These are phyloP conservation scores for Xylariomycetidae sp. DNA, from an alignment of 2,329 filamentous ascomycete species.

Conservation along the genomic window DNA sequence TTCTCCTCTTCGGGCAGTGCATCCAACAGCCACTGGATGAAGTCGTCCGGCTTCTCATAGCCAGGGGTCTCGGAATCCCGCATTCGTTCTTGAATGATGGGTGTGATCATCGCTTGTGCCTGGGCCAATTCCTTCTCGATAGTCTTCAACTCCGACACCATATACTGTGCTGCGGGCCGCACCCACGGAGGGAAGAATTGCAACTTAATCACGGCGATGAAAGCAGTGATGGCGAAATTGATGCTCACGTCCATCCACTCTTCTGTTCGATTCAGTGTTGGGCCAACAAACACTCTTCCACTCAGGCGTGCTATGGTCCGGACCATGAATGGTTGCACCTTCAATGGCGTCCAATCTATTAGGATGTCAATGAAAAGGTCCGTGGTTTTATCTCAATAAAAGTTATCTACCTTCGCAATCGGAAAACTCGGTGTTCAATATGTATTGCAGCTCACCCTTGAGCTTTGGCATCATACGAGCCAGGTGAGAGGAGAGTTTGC, in stretches of 20 bases:
- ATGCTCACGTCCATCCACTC: constrained; percentile 50
- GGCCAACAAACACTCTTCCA: constrained; percentile 49
- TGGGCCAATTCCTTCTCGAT: constrained; percentile 38
- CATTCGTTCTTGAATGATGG: constrained; percentile 42
- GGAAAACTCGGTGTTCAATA: constrained; percentile 43
- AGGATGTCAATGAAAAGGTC: constrained; percentile 2
- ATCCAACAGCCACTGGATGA: constrained; percentile 43
- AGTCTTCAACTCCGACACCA: constrained; percentile 42
- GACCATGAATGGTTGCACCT: constrained; percentile 48
- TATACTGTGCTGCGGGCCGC: constrained; percentile 40
- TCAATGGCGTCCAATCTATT: constrained; percentile 51
- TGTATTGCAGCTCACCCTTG: constrained; percentile 42
- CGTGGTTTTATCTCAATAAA: too few species aligned
- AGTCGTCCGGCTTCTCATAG: constrained; percentile 39
- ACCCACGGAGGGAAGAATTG: constrained; percentile 48
- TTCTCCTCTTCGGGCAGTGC: constrained; percentile 31
- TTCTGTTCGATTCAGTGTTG: constrained; percentile 44
- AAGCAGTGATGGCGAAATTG: constrained; percentile 45
- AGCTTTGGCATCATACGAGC: constrained; percentile 41
- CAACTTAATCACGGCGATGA: constrained; percentile 44
- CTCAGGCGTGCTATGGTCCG: constrained; percentile 49
- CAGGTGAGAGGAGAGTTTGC: constrained; percentile 44
- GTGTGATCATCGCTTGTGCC: constrained; percentile 39
- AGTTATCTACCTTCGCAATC: constrained; percentile 33
- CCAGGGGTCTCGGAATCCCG: constrained; percentile 33